Conservation (phyloP, 306 rosid species). For the Prunus mume region DNA sequence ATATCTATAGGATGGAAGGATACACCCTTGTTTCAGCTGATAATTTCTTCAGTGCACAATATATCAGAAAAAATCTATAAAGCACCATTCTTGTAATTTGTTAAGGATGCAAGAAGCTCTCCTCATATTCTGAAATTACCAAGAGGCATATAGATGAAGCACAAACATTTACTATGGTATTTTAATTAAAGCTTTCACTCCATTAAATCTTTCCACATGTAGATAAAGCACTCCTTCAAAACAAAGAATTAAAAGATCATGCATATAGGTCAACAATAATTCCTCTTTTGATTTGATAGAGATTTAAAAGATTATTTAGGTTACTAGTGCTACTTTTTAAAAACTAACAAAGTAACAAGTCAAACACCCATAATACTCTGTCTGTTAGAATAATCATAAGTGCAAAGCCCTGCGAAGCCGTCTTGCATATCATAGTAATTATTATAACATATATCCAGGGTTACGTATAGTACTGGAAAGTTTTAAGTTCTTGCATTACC, state of each 20-base stretch:
- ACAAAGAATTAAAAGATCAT: background rate
- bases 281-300: background rate
- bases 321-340: background rate
- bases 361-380: background rate
- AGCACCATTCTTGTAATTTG: background rate
- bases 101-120: background rate
- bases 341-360: background rate
- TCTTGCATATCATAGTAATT: background rate
- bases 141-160: background rate
- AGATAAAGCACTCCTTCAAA: background rate
- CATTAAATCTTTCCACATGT: background rate
- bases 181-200: background rate
- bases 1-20: background rate
- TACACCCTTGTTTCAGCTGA: background rate
- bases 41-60: background rate
- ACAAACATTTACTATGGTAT: background rate
- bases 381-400: background rate
- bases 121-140: background rate
- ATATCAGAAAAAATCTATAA: background rate
- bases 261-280: background rate
- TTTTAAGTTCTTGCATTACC: conserved; percentile 43
- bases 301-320: background rate
- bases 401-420: background rate
- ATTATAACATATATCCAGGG: background rate
- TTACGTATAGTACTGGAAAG: conserved; percentile 4